Evolutionary conservation across 495 filamentous ascomycete genomes (phyloP).

Genomic region (Penicillium cinerascens): DNA sequence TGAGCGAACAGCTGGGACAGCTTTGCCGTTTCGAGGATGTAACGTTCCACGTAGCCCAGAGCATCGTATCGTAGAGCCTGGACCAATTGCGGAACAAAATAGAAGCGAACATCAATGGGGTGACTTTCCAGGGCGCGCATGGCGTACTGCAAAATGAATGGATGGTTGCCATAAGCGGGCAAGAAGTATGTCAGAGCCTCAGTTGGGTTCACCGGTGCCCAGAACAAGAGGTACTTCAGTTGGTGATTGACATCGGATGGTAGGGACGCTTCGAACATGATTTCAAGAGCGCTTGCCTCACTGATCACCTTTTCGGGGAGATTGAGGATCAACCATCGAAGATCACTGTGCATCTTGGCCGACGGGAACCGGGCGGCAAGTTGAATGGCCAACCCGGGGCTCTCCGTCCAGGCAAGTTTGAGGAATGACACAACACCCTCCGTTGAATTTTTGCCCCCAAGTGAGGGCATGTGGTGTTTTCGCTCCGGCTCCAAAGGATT

Average conservation of each 20-base stretch:
- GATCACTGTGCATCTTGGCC: slow-evolving; percentile 63
- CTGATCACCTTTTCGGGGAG: slow-evolving; percentile 76
- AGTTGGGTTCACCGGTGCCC: slow-evolving; percentile 89
- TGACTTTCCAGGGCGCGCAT: slow-evolving; percentile 93
- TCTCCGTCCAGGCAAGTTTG: slow-evolving; percentile 79
- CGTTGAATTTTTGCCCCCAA: slow-evolving; percentile 26
- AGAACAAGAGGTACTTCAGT: slow-evolving; percentile 91
- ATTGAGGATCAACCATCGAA: slow-evolving; percentile 73
- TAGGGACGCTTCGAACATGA: slow-evolving; percentile 72
- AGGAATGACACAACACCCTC: slow-evolving; percentile 54
- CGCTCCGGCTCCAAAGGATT: slow-evolving; percentile 71
- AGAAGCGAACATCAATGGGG: slow-evolving; percentile 94
- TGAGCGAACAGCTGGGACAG: slow-evolving; percentile 96
- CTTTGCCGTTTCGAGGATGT: slow-evolving; percentile 92
- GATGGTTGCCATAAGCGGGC: slow-evolving; percentile 89
- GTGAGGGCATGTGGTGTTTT: slow-evolving; percentile 49
- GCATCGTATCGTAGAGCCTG: slow-evolving; percentile 94
- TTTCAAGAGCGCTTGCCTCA: slow-evolving; percentile 75
- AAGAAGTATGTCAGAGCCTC: slow-evolving; percentile 91
- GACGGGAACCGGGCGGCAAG: slow-evolving; percentile 76
- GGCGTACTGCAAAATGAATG: slow-evolving; percentile 93
- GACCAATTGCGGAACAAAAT: slow-evolving; percentile 97
- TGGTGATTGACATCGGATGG: slow-evolving; percentile 78
- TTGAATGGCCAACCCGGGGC: slow-evolving; percentile 78
- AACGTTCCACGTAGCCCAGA: slow-evolving; percentile 91